phyloP scores from a whole-genome alignment of 2,329 filamentous ascomycete genomes.

The Colletotrichum gloeosporioides region DNA sequence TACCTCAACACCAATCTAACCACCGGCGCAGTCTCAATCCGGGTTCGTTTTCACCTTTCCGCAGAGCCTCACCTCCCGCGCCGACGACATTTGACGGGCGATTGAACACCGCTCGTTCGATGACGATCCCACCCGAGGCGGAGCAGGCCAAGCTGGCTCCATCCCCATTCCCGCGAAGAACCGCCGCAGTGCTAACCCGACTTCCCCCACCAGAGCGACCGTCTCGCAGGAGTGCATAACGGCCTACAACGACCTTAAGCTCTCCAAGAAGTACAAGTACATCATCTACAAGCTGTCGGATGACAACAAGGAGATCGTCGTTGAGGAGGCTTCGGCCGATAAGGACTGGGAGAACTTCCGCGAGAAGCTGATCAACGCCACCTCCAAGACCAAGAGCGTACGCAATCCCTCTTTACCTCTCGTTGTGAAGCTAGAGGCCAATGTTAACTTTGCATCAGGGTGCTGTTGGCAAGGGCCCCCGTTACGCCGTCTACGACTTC shows the following conservation, averaged over 20 bases:
- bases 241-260: slow-evolving; percentile 83
- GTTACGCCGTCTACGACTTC: slow-evolving; percentile 88
- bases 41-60: slow-evolving; percentile 57
- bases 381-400: slow-evolving; percentile 74
- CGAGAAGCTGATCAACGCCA: slow-evolving; percentile 76
- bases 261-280: slow-evolving; percentile 81
- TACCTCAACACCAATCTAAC: slow-evolving; percentile 10
- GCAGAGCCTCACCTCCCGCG: background rate
- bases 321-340: slow-evolving; percentile 74
- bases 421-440: background rate
- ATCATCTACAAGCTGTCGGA: slow-evolving; percentile 89
- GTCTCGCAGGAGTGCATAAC: slow-evolving; percentile 74
- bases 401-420: slow-evolving; percentile 25
- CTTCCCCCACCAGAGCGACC: slow-evolving; percentile 62
- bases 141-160: slow-evolving; percentile 21
- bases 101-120: slow-evolving; percentile 7
- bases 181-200: slow-evolving; percentile 19
- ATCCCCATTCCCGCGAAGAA: background rate
- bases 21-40: slow-evolving; percentile 64
- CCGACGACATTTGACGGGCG: slow-evolving; percentile 5
- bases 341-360: slow-evolving; percentile 77
- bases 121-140: slow-evolving; percentile 12
- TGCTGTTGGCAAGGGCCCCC: slow-evolving; percentile 68
- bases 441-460: slow-evolving; percentile 46
- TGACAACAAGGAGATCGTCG: slow-evolving; percentile 81